Evolutionary conservation across 1,284 basidiomycete species (phyloP), one percentile per base, ranked within the genome.

Genomic region (Psilocybe mexicana): DNA sequence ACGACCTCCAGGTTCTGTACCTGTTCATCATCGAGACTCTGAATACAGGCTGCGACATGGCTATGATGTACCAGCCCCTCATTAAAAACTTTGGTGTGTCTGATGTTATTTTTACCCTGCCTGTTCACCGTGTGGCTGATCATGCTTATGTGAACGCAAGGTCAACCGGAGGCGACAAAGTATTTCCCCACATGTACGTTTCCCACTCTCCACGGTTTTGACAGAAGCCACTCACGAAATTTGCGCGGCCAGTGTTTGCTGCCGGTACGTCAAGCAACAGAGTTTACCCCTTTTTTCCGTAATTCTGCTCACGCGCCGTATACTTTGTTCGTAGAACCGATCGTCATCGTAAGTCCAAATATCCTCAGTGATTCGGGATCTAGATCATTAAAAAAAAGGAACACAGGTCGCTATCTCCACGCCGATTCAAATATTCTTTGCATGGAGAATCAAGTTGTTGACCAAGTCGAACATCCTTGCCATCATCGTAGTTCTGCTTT

Each of bases 341-440:
- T 71, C 25, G 62, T 70, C 2, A 73, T 75, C 48, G 74, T 74
- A 59, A 59, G 71, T 65, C 7, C 10, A 7, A n/a, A 6, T n/a
- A 14, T 6, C 14, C 38, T 33, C 7, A 11, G 10, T 51, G 33
- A 48, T 24, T 30, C 42, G n/a, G 8, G 23, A 46, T 35, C 35
- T 23, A 45, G 33, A 33, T 43, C 45, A 36, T 58, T 38, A 11
- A n/a, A 44, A 43, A 8, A 18, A 43, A 12, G n/a, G 24, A 30
- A 25, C 18, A 28, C 43, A 81, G 80, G 79, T 79, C 1, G 65
- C 74, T 8, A 70, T 81, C 26, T 82, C 82, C 3, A 77, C 76
- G 0, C 79, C 81, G 0, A 80, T 82, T 1, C 82, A 84, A 61
- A 55, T 80, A 5, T 84, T 83, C 69, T 79, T 82, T 36, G 80